Evolutionary conservation across 768 basidiomycete genomes (phyloP).

Genomic region (Mycena olivaceomarginata): DNA sequence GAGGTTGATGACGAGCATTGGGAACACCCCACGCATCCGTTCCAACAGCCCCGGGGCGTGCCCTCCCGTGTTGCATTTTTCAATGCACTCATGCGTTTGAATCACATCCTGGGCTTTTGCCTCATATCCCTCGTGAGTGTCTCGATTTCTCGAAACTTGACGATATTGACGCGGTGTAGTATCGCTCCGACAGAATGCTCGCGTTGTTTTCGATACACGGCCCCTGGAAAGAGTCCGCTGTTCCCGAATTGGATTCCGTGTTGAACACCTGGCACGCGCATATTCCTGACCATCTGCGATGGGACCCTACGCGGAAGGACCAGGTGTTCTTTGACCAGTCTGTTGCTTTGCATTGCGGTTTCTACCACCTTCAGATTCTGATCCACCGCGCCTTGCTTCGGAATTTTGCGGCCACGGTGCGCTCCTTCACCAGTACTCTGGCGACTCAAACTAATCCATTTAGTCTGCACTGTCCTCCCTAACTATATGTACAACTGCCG

Average conservation of each 20-base stretch:
- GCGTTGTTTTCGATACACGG: conserved; percentile 66
- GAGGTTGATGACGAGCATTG: conserved; percentile 77
- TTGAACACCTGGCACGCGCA: conserved; percentile 78
- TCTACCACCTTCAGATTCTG: conserved; percentile 77
- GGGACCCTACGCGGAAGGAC: conserved; percentile 62
- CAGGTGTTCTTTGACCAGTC: conserved; percentile 72
- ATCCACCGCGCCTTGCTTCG: conserved; percentile 90
- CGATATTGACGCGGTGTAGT: conserved; percentile 55
- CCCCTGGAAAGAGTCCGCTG: conserved; percentile 78
- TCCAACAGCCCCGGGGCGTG: conserved; percentile 77
- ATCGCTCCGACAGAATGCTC: conserved; percentile 78
- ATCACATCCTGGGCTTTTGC: conserved; percentile 75
- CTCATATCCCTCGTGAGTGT: conserved; percentile 71
- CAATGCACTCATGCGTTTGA: conserved; percentile 71
- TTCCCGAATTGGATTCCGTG: conserved; percentile 84
- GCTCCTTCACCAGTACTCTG: background rate
- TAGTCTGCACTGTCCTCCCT: conserved; percentile 58
- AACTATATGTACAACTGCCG: conserved; percentile 90
- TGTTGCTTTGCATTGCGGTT: conserved; percentile 68
- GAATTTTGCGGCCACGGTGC: conserved; percentile 53
- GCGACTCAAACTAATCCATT: too few relatives aligned
- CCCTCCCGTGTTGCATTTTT: conserved; percentile 75
- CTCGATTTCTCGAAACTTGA: too few relatives aligned
- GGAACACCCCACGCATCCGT: conserved; percentile 63
- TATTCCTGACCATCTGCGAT: conserved; percentile 62